phyloP scores from a whole-genome alignment of 805 yeast species.

The Saccharomycopsis lassenensis region DNA sequence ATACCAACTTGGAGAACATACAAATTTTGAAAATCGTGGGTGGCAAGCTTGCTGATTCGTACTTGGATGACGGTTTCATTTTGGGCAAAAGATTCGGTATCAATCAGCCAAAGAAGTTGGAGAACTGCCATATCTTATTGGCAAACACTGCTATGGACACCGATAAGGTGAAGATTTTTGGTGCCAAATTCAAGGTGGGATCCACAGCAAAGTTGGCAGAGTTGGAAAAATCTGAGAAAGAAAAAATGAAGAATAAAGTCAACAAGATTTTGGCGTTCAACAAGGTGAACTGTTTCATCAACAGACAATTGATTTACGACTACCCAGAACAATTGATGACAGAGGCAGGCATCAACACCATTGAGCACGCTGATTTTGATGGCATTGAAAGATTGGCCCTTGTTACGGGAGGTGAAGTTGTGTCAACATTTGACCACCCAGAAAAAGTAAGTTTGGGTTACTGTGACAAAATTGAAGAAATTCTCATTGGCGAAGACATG shows the following conservation, averaged over 20 bases:
- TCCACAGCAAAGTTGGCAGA: constrained; percentile 90
- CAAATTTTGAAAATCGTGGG: constrained; percentile 91
- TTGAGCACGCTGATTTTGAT: constrained; percentile 97
- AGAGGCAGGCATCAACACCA: constrained; percentile 77
- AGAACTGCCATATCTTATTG: constrained; percentile 76
- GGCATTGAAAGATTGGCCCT: constrained; percentile 94
- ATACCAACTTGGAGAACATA: constrained; percentile 82
- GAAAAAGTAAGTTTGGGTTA: constrained; percentile 76
- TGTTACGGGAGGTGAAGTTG: constrained; percentile 98
- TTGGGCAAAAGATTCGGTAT: constrained; percentile 88
- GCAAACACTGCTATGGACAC: constrained; percentile 97
- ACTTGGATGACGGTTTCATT: constrained; percentile 91
- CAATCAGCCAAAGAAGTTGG: constrained; percentile 77
- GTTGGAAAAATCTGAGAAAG: constrained; percentile 86
- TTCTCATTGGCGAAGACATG: constrained; percentile 77
- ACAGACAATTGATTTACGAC: constrained; percentile 93
- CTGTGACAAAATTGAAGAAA: constrained; percentile 84
- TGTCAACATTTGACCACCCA: constrained; percentile 89
- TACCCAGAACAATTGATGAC: constrained; percentile 95
- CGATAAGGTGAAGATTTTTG: constrained; percentile 93
- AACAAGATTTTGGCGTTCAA: constrained; percentile 82
- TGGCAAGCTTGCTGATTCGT: constrained; percentile 84
- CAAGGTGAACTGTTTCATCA: constrained; percentile 74
- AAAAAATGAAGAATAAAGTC: constrained; percentile 83
- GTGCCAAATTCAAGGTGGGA: constrained; percentile 95